Evolutionary conservation across 2,329 filamentous ascomycete species (phyloP).

Genomic region (Nemania diffusa): DNA sequence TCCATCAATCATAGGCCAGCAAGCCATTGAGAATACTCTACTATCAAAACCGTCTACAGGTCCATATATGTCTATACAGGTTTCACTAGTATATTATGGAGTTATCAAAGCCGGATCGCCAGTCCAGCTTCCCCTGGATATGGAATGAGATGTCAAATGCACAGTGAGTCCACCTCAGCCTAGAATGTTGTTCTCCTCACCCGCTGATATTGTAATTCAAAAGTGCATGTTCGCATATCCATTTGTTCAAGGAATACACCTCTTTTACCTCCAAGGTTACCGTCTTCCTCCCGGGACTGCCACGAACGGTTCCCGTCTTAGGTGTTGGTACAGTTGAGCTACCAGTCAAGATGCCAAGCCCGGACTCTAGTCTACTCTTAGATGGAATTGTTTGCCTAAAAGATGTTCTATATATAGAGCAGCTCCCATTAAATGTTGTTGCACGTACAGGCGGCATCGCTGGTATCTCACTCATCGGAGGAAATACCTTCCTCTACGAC

Average conservation of each 20-base stretch:
- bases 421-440: neutral
- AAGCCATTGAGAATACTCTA: no score
- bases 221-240: neutral
- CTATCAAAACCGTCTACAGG: no score
- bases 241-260: neutral
- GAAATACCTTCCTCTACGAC: no score
- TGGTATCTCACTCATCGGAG: no score
- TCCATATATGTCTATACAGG: no score
- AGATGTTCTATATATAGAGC: neutral
- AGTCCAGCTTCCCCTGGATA: neutral
- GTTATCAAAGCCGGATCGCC: neutral
- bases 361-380: no score
- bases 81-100: no score
- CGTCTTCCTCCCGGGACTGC: rapidly evolving
- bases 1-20: no score
- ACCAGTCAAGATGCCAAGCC: neutral
- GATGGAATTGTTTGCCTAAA: neutral
- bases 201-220: neutral
- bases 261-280: neutral
- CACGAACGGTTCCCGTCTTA: neutral
- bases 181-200: neutral
- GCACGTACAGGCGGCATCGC: neutral
- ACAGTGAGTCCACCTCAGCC: slow-evolving; percentile 1
- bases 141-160: neutral
- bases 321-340: neutral